Evolutionary conservation across 805 yeast species (phyloP).

Genomic region (Myxozyma monticola): DNA sequence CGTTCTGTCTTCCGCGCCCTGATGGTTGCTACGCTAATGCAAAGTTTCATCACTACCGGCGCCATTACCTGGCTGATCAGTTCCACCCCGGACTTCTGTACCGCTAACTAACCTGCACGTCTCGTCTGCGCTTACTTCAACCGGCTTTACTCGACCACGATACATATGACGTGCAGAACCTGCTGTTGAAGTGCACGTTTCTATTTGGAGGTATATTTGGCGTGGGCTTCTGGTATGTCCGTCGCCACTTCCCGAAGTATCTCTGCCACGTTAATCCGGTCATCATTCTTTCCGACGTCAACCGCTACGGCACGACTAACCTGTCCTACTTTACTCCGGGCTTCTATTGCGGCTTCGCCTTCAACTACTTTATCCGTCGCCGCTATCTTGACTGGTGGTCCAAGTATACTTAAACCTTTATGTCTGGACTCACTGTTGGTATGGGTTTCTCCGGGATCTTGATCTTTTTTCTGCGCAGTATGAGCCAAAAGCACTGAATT

Average conservation of each 20-base stretch:
- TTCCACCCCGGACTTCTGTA: conserved; percentile 31
- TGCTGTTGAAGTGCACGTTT: conserved; percentile 31
- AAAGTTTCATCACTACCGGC: conserved; percentile 53
- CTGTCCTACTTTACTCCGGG: conserved; percentile 77
- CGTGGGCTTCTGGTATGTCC: no score
- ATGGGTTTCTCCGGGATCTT: conserved; percentile 62
- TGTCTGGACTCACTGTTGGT: conserved; percentile 67
- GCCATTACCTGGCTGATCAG: conserved; percentile 49
- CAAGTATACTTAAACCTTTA: conserved; percentile 64
- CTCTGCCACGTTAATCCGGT: no score
- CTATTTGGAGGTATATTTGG: conserved; percentile 29
- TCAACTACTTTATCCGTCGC: conserved; percentile 57
- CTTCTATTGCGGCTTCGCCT: conserved; percentile 60
- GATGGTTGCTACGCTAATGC: conserved; percentile 52
- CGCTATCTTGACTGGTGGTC: conserved; percentile 70
- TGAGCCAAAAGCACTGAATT: conserved; percentile 40
- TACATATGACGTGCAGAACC: conserved; percentile 31
- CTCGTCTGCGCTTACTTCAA: conserved; percentile 35
- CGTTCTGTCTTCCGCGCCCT: conserved; percentile 52
- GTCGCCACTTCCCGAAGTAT: no score
- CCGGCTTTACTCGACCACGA: conserved; percentile 32
- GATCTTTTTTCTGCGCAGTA: conserved; percentile 51
- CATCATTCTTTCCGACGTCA: conserved; percentile 49
- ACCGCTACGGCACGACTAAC: conserved; percentile 39
- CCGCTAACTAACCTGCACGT: conserved; percentile 24